Evolutionary conservation across 768 basidiomycete genomes (phyloP), one percentile per base, ranked within the genome.

Genomic region (Mycena rosella): DNA sequence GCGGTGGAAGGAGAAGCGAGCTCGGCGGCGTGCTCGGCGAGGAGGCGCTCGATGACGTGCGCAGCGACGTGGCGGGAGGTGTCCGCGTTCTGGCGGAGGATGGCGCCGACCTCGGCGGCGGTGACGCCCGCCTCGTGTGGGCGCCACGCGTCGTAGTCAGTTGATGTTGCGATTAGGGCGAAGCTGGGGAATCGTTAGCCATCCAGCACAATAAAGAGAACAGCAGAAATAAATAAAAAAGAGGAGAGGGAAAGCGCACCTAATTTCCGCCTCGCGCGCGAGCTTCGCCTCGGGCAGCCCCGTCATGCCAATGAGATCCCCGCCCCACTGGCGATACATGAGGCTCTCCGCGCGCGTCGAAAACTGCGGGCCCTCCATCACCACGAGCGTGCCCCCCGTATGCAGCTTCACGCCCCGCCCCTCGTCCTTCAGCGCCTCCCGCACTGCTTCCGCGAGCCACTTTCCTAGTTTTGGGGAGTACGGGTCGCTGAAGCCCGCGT

Each of bases 321-420:
- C 94, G 11, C 97, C 97, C 93, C 94, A 96, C 52, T 86, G 85
- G 24, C 96, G 86, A 78, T 98, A 98, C 96, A 98, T 96, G 74
- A 87, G 74, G 74, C 94, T 96, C 86, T 99, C 97, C 20, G 97
- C 97, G 40, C 97, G 84, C n/a, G 97, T 99, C 61, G 96, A 97
- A 84, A 99, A 99, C 80, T 96, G 96, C 34, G 94, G 94, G 54
- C 96, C 96, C 77, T 99, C 96, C 95, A 99, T 99, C 76, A 95
- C 96, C 53, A 99, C 91, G 63, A 98, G 88, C 22, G 90, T 92
- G 84, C 91, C 96, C 30, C 88, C 91, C 57, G 87, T 89, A 78
- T 96, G 94, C 60, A 99, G 78, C 79, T 87, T 82, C 40, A 91
- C 88, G 1, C 84, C 86, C 13, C 84, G 78, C 2, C 89, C 91